Conservation (phyloP, 2,329 filamentous ascomycete genomes). For the Ophiostoma triangulosporum region DNA sequence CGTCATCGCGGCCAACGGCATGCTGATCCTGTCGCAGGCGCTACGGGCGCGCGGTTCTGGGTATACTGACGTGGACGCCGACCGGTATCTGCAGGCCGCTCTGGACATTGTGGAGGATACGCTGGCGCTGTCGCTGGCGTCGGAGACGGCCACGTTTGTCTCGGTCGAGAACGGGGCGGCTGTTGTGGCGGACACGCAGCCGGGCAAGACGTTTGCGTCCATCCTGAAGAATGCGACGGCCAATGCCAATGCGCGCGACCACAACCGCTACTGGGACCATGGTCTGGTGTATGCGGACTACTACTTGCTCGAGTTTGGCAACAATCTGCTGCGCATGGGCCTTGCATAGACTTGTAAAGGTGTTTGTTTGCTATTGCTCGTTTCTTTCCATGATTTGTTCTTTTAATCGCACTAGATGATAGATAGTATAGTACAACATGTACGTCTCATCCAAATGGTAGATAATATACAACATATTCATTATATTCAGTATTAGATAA, state of each 20-base stretch:
- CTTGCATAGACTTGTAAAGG: background rate
- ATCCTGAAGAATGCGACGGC: slow-evolving; percentile 20
- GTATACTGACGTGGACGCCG: slow-evolving; percentile 4
- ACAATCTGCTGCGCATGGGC: background rate
- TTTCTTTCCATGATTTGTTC: background rate
- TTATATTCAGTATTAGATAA: background rate
- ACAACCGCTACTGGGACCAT: slow-evolving; percentile 18
- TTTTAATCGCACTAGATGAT: background rate
- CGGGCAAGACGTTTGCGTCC: slow-evolving; percentile 16
- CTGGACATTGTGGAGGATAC: slow-evolving; percentile 20
- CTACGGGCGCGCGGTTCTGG: slow-evolving; percentile 14
- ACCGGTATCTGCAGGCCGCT: slow-evolving; percentile 18
- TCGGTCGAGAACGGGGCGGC: background rate
- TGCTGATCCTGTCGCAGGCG: slow-evolving; percentile 26
- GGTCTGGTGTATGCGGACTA: slow-evolving; percentile 20
- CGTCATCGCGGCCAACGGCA: slow-evolving; percentile 28
- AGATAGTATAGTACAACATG: background rate
- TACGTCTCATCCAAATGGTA: no score
- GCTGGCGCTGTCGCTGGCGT: slow-evolving; percentile 17
- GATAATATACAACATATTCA: no score
- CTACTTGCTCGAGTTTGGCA: slow-evolving; percentile 1
- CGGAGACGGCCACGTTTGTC: slow-evolving; percentile 14
- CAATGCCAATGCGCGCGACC: slow-evolving; percentile 18
- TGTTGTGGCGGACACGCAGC: slow-evolving; percentile 8
- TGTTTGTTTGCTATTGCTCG: background rate